Evolutionary conservation across 2,329 filamentous ascomycete species (phyloP).

Genomic region (Alternaria burnsii): DNA sequence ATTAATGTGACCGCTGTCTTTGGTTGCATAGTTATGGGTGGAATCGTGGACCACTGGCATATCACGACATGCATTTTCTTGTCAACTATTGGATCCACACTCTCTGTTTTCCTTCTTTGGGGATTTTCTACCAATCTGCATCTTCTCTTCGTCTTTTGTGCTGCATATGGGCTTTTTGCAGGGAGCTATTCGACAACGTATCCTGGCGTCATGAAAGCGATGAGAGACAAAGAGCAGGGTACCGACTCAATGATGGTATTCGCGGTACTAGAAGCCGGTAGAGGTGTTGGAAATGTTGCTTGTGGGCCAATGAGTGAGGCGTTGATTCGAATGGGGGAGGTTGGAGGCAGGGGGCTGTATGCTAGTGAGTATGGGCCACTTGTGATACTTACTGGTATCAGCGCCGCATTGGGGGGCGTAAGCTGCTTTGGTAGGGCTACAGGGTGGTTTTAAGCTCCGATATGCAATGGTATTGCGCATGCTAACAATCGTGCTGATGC

Average conservation of each 20-base stretch:
- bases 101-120: not conserved
- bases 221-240: accelerated
- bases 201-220: not conserved
- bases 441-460: not conserved
- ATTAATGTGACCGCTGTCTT: not conserved
- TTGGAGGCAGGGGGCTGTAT: not conserved
- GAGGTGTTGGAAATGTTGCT: not conserved
- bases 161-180: not conserved
- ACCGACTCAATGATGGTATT: not conserved
- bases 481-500: too few relatives aligned
- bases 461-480: not conserved
- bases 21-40: not conserved
- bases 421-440: not conserved
- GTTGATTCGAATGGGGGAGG: not conserved
- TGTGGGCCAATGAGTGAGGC: not conserved
- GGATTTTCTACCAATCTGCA: not conserved
- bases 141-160: not conserved
- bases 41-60: not conserved
- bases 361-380: not conserved
- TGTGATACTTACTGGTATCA: not conserved
- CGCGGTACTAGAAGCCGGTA: accelerated
- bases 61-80: not conserved
- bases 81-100: not conserved
- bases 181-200: not conserved
- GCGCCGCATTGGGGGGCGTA: not conserved